Conservation (phyloP, 2,329 filamentous ascomycete species). For the Stromatinia cepivora region DNA sequence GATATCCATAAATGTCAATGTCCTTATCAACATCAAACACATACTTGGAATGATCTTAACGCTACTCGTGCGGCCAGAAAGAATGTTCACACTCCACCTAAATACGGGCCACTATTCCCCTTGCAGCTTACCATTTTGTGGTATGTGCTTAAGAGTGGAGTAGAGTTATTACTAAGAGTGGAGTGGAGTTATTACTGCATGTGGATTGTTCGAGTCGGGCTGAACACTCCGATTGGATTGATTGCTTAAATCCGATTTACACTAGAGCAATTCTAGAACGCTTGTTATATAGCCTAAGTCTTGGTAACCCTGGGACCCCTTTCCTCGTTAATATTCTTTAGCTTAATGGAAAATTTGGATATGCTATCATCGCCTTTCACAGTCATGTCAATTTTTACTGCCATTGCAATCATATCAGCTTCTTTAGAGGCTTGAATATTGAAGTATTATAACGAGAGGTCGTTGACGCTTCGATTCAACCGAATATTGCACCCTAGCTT, state of each 20-base stretch:
- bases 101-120: too few relatives aligned
- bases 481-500: background rate
- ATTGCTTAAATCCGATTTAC: background rate
- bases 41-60: background rate
- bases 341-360: background rate
- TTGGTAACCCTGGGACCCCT: background rate
- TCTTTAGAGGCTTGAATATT: background rate
- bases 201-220: background rate
- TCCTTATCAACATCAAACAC: background rate
- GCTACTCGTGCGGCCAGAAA: too few relatives aligned
- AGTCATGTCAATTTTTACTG: background rate
- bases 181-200: background rate
- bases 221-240: background rate
- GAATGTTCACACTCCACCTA: too few relatives aligned
- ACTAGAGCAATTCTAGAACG: conserved; percentile 3
- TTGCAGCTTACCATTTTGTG: too few relatives aligned
- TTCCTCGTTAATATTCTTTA: background rate
- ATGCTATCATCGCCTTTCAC: background rate
- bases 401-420: background rate
- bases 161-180: too few relatives aligned
- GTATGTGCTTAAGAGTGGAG: too few relatives aligned
- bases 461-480: background rate
- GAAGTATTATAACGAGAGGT: background rate
- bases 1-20: background rate
- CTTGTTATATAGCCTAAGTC: background rate